A percentile compares a stretch with the other conserved stretches of the same genome.
These are phyloP conservation scores for Aureobasidium uvarum DNA, from an alignment of 2,329 filamentous ascomycete species.

Conservation along the genomic window DNA sequence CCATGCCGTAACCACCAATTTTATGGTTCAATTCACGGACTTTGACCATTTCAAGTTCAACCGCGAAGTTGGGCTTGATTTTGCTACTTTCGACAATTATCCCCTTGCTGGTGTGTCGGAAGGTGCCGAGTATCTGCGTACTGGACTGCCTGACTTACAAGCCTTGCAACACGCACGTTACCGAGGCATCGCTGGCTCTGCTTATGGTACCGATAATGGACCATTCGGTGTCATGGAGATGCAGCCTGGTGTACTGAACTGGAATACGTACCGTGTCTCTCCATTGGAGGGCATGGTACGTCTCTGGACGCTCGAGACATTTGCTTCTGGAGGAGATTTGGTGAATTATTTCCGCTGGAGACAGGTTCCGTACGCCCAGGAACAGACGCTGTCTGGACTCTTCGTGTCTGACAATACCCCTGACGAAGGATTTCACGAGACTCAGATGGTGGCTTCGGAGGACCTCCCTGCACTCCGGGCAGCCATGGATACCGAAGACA, in stretches of 20 bases:
- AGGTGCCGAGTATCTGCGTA: slow-evolving; percentile 31
- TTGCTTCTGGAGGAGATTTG: slow-evolving; percentile 31
- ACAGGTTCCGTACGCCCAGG: slow-evolving; percentile 32
- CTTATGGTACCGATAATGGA: slow-evolving; percentile 28
- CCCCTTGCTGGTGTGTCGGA: slow-evolving; percentile 31
- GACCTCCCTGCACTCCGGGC: slow-evolving; percentile 28
- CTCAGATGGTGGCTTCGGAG: slow-evolving; percentile 29
- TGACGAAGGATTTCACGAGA: slow-evolving; percentile 31
- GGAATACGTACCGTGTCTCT: slow-evolving; percentile 33
- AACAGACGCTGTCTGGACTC: slow-evolving; percentile 32
- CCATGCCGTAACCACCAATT: slow-evolving; percentile 32
- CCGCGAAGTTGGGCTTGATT: slow-evolving; percentile 32
- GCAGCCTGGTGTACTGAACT: slow-evolving; percentile 33
- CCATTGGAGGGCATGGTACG: slow-evolving; percentile 33
- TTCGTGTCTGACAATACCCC: slow-evolving; percentile 30
- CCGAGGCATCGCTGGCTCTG: slow-evolving; percentile 31
- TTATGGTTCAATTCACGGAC: slow-evolving; percentile 32
- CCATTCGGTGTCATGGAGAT: slow-evolving; percentile 34
- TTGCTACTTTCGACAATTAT: slow-evolving; percentile 32
- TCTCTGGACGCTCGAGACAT: slow-evolving; percentile 33
- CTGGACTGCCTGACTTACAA: slow-evolving; percentile 32
- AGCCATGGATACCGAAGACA: background rate
- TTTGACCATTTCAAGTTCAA: slow-evolving; percentile 33
- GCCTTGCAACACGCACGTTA: slow-evolving; percentile 31
- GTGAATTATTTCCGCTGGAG: slow-evolving; percentile 34